A percentile compares a stretch with the other conserved stretches of the same genome.
These are phyloP conservation scores for Microbotryomycetes sp. DNA, from an alignment of 1,284 basidiomycete species.

Conservation along the genomic window DNA sequence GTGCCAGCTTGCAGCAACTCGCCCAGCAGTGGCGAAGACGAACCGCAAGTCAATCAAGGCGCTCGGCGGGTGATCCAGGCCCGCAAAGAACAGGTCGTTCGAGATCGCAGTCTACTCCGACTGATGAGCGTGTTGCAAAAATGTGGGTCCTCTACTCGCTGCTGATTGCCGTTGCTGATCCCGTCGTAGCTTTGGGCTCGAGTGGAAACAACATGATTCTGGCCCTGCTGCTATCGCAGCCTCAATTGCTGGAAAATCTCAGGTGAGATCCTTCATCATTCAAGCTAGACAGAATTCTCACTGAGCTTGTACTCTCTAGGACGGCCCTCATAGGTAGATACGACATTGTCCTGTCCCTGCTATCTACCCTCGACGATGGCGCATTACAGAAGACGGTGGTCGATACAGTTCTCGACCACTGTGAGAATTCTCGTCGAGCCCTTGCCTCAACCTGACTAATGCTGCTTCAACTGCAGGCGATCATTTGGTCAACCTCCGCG, in stretches of 20 bases:
- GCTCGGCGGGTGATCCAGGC: slow-evolving; percentile 23
- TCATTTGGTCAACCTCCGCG: slow-evolving; percentile 80
- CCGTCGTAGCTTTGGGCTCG: slow-evolving; percentile 11
- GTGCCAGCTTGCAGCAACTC: neutral
- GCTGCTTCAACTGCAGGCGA: slow-evolving; percentile 50
- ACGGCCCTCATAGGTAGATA: slow-evolving; percentile 59
- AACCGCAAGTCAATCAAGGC: slow-evolving; percentile 9
- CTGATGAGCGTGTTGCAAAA: slow-evolving; percentile 35
- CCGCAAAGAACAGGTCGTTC: slow-evolving; percentile 26
- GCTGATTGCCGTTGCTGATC: no score
- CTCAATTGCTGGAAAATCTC: slow-evolving; percentile 71
- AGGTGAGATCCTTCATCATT: slow-evolving; percentile 75
- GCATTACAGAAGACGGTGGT: slow-evolving; percentile 72
- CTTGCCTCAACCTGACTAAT: slow-evolving; percentile 7
- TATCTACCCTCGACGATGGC: slow-evolving; percentile 81
- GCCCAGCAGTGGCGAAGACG: neutral
- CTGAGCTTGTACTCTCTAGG: no score
- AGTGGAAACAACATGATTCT: slow-evolving; percentile 57
- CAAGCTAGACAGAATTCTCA: no score
- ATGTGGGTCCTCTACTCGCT: slow-evolving; percentile 2
- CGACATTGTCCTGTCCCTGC: slow-evolving; percentile 74
- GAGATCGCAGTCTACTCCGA: slow-evolving; percentile 31
- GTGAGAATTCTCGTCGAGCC: slow-evolving; percentile 52
- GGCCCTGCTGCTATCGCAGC: slow-evolving; percentile 70
- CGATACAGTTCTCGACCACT: slow-evolving; percentile 78